Evolutionary conservation across 140 eudicot species (phyloP).

Genomic region (Erigeron philadelphicus): DNA sequence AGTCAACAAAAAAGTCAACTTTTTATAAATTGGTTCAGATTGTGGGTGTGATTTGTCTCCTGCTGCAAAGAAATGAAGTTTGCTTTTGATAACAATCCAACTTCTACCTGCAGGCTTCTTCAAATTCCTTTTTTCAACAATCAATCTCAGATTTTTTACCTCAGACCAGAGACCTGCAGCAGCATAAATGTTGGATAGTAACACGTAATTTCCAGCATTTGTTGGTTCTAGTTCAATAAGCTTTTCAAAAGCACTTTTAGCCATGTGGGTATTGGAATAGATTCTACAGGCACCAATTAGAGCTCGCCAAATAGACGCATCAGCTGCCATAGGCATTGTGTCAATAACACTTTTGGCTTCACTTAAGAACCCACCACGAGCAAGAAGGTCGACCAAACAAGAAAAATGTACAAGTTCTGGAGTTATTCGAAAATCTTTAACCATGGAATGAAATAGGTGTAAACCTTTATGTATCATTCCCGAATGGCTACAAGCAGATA

Average conservation of each 20-base stretch:
- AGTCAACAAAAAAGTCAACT: slow-evolving; percentile 42
- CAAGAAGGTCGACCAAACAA: slow-evolving; percentile 52
- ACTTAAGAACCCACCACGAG: slow-evolving; percentile 39
- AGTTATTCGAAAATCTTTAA: slow-evolving; percentile 30
- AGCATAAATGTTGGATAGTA: slow-evolving; percentile 51
- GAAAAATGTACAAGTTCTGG: slow-evolving; percentile 49
- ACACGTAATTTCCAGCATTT: slow-evolving; percentile 53
- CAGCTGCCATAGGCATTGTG: slow-evolving; percentile 51
- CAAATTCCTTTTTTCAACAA: slow-evolving; percentile 36
- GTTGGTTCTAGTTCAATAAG: slow-evolving; percentile 48
- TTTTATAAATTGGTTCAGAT: slow-evolving; percentile 29
- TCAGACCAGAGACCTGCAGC: slow-evolving; percentile 47
- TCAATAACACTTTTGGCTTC: slow-evolving; percentile 42
- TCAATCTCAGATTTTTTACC: slow-evolving; percentile 34
- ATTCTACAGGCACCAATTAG: slow-evolving; percentile 54
- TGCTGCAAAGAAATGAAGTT: slow-evolving; percentile 44
- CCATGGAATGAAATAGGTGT: slow-evolving; percentile 42
- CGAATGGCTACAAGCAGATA: slow-evolving; percentile 67
- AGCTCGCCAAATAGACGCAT: slow-evolving; percentile 55
- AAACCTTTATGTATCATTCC: slow-evolving; percentile 52
- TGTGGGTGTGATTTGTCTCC: slow-evolving; percentile 44
- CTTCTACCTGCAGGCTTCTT: slow-evolving; percentile 53
- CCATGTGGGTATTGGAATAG: slow-evolving; percentile 34
- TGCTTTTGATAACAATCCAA: slow-evolving; percentile 49
- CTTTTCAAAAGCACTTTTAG: slow-evolving; percentile 29